Evolutionary conservation across 2,329 filamentous ascomycete species (phyloP).

Genomic region (Coniella lustricola): DNA sequence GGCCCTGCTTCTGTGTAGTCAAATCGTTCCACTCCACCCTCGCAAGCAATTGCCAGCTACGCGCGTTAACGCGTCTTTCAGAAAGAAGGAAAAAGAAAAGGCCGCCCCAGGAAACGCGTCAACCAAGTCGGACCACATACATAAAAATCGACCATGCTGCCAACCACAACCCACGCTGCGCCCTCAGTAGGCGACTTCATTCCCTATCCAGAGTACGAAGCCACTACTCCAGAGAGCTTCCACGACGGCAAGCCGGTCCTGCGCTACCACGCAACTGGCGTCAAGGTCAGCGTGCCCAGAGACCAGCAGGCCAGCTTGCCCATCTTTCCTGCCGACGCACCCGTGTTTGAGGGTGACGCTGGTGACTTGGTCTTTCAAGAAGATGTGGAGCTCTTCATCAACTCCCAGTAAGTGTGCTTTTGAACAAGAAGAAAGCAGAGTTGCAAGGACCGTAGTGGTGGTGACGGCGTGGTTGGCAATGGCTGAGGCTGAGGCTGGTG

Average conservation of each 20-base stretch:
- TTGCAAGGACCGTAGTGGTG: too few species aligned
- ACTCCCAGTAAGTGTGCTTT: slow-evolving; percentile 42
- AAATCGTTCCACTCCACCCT: too few species aligned
- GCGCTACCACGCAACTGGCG: slow-evolving; percentile 51
- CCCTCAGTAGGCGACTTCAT: slow-evolving; percentile 55
- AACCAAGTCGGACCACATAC: slow-evolving; percentile 8
- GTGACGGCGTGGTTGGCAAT: too few species aligned
- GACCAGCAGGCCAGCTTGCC: slow-evolving; percentile 46
- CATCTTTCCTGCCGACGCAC: slow-evolving; percentile 40
- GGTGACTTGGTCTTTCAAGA: slow-evolving; percentile 35
- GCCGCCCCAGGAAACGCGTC: neutral
- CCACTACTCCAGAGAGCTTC: slow-evolving; percentile 66
- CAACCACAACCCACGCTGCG: slow-evolving; percentile 49
- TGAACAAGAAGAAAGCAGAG: too few species aligned
- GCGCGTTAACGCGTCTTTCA: too few species aligned
- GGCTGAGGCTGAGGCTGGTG: too few species aligned
- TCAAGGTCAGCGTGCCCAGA: slow-evolving; percentile 51
- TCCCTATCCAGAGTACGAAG: slow-evolving; percentile 60
- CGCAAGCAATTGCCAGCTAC: too few species aligned
- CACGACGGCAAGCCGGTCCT: slow-evolving; percentile 65
- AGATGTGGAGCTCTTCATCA: slow-evolving; percentile 50
- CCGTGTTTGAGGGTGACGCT: slow-evolving; percentile 27
- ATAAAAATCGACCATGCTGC: slow-evolving; percentile 29
- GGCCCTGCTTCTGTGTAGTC: too few species aligned
- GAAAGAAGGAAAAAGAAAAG: too few species aligned